Percentiles rank a stretch among this genome's conserved stretches.
Evolutionary conservation across 2,329 filamentous ascomycete species (phyloP).

Genomic region (Madurella mycetomatis): DNA sequence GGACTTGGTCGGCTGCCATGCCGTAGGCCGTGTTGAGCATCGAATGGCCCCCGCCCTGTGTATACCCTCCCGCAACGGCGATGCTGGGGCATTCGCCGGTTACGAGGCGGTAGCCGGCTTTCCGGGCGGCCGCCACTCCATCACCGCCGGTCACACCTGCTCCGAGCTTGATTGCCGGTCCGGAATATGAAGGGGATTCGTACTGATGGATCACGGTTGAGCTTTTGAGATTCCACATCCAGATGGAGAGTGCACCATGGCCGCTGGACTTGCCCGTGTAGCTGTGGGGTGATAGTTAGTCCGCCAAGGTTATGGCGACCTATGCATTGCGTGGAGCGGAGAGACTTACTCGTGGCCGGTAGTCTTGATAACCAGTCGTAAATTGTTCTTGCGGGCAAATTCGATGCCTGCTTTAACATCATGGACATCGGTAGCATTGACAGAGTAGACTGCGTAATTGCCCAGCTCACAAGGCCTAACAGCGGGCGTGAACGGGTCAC

Average conservation of each 20-base stretch:
- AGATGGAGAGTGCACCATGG: slow-evolving; percentile 33
- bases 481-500: slow-evolving; percentile 13
- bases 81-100: slow-evolving; percentile 48
- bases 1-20: slow-evolving; percentile 48
- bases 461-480: slow-evolving; percentile 10
- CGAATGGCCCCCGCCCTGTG: slow-evolving; percentile 52
- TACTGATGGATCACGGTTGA: slow-evolving; percentile 19
- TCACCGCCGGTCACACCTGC: slow-evolving; percentile 45
- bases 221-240: slow-evolving; percentile 37
- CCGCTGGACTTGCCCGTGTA: slow-evolving; percentile 36
- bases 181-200: slow-evolving; percentile 33
- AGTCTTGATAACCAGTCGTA: slow-evolving; percentile 44
- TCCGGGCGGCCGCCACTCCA: slow-evolving; percentile 33
- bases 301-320: neutral
- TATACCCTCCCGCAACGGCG: slow-evolving; percentile 51
- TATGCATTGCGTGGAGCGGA: neutral
- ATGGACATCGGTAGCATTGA: slow-evolving; percentile 26
- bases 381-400: slow-evolving; percentile 38
- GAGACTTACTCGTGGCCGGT: slow-evolving; percentile 34
- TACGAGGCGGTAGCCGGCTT: slow-evolving; percentile 38
- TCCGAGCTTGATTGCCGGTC: slow-evolving; percentile 43
- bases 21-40: slow-evolving; percentile 43
- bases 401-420: slow-evolving; percentile 23
- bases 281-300: neutral
- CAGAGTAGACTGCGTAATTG: slow-evolving; percentile 30